A percentile compares a stretch with the other conserved stretches of the same genome.
Evolutionary conservation across 495 filamentous ascomycete species (phyloP).

Genomic region (Trichoderma asperelloides): DNA sequence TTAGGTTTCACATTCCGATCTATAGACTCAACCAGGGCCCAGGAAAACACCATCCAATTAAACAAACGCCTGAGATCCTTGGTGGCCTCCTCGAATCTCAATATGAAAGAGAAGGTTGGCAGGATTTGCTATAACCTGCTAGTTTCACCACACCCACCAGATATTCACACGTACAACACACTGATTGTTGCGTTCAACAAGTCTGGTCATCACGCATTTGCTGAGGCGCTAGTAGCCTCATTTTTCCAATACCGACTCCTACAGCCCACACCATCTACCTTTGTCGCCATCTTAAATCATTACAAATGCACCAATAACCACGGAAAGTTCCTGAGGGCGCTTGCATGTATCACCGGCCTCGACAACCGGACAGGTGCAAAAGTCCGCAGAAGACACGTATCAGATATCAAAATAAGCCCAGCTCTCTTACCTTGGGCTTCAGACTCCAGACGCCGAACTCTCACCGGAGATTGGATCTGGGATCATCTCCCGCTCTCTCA

Average conservation of each 20-base stretch:
- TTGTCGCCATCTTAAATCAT: constrained; percentile 45
- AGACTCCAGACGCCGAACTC: constrained; percentile 5
- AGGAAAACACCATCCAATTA: not conserved
- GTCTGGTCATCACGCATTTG: constrained; percentile 40
- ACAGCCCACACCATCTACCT: constrained; percentile 44
- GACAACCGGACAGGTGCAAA: constrained; percentile 19
- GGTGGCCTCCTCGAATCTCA: not conserved
- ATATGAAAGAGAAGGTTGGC: constrained; percentile 30
- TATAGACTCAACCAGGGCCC: not conserved
- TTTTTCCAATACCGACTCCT: constrained; percentile 39
- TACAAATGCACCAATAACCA: constrained; percentile 29
- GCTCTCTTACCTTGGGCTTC: constrained; percentile 16
- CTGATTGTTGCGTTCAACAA: constrained; percentile 51
- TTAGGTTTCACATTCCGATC: not conserved
- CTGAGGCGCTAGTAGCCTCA: constrained; percentile 44
- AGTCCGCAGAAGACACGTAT: constrained; percentile 12
- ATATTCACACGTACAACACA: constrained; percentile 56
- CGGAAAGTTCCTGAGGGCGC: not conserved
- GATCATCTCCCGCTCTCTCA: constrained; percentile 20
- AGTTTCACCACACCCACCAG: constrained; percentile 44
- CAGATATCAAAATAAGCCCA: constrained; percentile 5
- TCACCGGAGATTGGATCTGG: constrained; percentile 15
- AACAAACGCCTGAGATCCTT: constrained; percentile 1
- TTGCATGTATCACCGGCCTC: constrained; percentile 24
- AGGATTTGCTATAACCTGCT: constrained; percentile 64